Conservation (phyloP, 2,329 filamentous ascomycete genomes). For the Elsinoe arachidis region DNA sequence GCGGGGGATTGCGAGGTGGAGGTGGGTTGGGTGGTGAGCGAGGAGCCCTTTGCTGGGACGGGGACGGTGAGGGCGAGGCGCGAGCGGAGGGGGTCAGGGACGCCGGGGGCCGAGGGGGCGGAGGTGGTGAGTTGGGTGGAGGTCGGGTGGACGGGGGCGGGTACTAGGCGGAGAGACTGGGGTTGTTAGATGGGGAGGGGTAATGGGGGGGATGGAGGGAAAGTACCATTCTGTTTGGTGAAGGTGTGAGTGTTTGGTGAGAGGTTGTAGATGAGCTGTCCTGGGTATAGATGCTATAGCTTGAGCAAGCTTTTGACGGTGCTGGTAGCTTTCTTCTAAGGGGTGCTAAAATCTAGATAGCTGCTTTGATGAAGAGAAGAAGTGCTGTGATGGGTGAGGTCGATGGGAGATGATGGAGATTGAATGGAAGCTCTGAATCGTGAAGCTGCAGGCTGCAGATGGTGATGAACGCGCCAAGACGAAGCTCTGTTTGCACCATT, state of each 20-base stretch:
- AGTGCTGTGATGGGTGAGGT: background rate
- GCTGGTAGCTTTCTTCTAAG: background rate
- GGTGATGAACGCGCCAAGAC: slow-evolving; percentile 13
- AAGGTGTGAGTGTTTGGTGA: background rate
- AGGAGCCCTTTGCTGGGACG: slow-evolving; percentile 28
- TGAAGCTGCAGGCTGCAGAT: slow-evolving; percentile 12
- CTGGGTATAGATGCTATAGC: background rate
- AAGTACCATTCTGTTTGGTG: slow-evolving; percentile 15
- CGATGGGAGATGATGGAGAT: background rate
- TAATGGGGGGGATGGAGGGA: background rate
- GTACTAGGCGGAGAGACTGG: slow-evolving; percentile 69
- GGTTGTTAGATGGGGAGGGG: slow-evolving; percentile 4
- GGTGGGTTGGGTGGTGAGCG: slow-evolving; percentile 31
- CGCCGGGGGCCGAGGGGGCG: slow-evolving; percentile 83
- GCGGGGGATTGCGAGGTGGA: slow-evolving; percentile 26
- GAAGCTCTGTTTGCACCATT: slow-evolving; percentile 12
- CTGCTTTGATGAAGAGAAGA: background rate
- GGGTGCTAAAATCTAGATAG: background rate
- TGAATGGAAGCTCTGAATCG: background rate
- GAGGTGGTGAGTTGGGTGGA: slow-evolving; percentile 53
- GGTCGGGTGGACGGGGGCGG: slow-evolving; percentile 54
- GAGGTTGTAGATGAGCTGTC: slow-evolving; percentile 9
- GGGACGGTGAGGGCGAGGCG: slow-evolving; percentile 55
- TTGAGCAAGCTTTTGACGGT: background rate
- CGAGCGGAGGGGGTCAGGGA: slow-evolving; percentile 86